These are phyloP conservation scores for Cicer yamashitae DNA, from an alignment of 306 rosid species.

Conservation along the genomic window DNA sequence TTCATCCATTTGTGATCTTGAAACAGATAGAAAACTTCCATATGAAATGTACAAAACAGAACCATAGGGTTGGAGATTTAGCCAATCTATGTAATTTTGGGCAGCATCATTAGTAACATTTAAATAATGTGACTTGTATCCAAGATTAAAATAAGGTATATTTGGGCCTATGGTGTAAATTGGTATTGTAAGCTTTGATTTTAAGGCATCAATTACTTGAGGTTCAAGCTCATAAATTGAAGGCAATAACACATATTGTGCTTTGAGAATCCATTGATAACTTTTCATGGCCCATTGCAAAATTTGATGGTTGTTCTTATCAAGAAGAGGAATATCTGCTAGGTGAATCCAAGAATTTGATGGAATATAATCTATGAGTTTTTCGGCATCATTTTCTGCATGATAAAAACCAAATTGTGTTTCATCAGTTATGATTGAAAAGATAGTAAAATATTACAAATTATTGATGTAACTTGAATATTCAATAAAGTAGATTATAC, in stretches of 20 bases:
- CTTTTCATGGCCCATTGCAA: conserved; percentile 25
- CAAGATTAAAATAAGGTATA: conserved; percentile 46
- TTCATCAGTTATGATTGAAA: not conserved
- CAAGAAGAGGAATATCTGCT: conserved; percentile 43
- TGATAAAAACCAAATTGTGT: not conserved
- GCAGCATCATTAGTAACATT: not conserved
- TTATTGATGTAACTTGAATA: not conserved
- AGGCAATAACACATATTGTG: conserved; percentile 51
- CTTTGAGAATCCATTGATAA: conserved; percentile 46
- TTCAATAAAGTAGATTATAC: no score
- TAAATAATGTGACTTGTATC: not conserved
- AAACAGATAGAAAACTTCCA: conserved; percentile 61
- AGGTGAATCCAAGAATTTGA: conserved; percentile 40
- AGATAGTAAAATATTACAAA: not conserved
- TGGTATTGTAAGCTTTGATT: conserved; percentile 43
- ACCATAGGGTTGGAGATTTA: conserved; percentile 50
- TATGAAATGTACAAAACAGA: conserved; percentile 61
- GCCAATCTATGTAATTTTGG: conserved; percentile 51
- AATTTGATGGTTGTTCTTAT: conserved; percentile 10
- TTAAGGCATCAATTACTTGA: conserved; percentile 46
- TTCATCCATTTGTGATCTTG: conserved; percentile 59
- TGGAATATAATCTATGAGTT: conserved; percentile 52
- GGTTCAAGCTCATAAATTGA: conserved; percentile 57
- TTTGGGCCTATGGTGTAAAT: conserved; percentile 59
- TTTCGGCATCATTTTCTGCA: conserved; percentile 46